A percentile compares a stretch with the other conserved stretches of the same genome.
These are phyloP conservation scores for Fusarium circinatum DNA, from an alignment of 2,329 filamentous ascomycete species.

Conservation along the genomic window DNA sequence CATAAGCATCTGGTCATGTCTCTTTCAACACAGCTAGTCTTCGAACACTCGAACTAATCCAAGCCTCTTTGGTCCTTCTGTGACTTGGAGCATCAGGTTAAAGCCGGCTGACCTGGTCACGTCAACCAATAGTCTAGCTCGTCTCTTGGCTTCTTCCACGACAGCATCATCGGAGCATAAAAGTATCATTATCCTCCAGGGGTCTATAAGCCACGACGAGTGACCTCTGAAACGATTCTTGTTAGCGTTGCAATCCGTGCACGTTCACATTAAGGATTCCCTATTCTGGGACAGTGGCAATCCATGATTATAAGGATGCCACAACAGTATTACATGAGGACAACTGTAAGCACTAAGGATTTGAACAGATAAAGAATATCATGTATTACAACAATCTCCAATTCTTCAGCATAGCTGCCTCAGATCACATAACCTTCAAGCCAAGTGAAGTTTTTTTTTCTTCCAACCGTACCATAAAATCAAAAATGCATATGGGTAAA, in stretches of 20 bases:
- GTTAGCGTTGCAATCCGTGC: background rate
- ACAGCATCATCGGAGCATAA: constrained; percentile 19
- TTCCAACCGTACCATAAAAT: constrained; percentile 36
- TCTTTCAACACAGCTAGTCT: background rate
- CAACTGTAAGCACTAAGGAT: background rate
- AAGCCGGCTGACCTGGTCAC: constrained; percentile 34
- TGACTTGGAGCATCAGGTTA: constrained; percentile 6
- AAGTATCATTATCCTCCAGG: constrained; percentile 15
- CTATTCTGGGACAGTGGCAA: background rate
- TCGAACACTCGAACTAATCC: background rate
- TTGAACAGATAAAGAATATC: constrained; percentile 17
- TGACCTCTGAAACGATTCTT: background rate
- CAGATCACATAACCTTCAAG: constrained; percentile 16
- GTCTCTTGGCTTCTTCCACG: background rate
- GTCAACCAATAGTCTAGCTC: constrained; percentile 22
- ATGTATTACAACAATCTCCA: constrained; percentile 37
- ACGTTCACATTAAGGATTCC: background rate
- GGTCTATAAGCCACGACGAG: background rate
- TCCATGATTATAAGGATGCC: background rate
- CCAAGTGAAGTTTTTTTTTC: constrained; percentile 36
- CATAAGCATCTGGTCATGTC: constrained; percentile 7
- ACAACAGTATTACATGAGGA: background rate
- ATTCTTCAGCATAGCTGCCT: constrained; percentile 16
- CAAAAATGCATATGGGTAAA: constrained; percentile 23
- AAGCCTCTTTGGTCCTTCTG: constrained; percentile 10